Base-by-base conservation (phyloP, 2,329 filamentous ascomycete species). In the Aspergillus ruber region DNA sequence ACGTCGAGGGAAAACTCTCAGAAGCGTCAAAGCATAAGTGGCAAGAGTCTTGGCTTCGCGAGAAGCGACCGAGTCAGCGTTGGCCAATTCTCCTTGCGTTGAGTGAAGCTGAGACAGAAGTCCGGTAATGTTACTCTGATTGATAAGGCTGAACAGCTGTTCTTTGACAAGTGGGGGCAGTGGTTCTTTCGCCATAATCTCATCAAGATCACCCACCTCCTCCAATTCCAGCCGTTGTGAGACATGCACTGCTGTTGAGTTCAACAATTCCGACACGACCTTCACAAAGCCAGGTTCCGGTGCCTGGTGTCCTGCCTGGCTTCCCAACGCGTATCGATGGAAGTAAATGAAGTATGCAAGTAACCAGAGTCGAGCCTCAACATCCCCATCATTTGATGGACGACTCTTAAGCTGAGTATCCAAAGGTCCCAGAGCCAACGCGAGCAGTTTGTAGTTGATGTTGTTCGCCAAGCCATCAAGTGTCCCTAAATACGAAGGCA, bases 21-120 rank as follows among this genome's bases (percentile, higher is more conserved):
- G 74, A 3, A 98, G 72, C 0, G 88, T 90, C 35, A 97, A 74
- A 2, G 90, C 88, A 62, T 95, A 97, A 23, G 86, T 88, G 10
- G 91, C 89, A 35, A 95, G 74, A 10, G 88, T 73, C 56, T 85
- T 86, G 2, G 87, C 84, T 61, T 86, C 81, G 49, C 79, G 73
- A 6, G 72, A 70, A 18, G 74, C 59, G 60, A 72, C 61, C 54
- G 68, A 52, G 57, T 61, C 44, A 13, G 48, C 48, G 39, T 54
- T 48, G 15, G 55, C 55, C 27, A 56, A 27, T 13, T 58, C 59
- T 23, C 55, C 55, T 36, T 57, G 56, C 13, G 64, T 62, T 15
- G 60, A 56, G 29, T 65, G 61, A 49, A 62, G 70, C 38, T 71
- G 70, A 9, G 74, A 71, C 7, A 88, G 68, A 6, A 85, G 71